Percentiles rank a stretch among this genome's conserved stretches.
phyloP scores from a whole-genome alignment of 1,284 basidiomycete species.

The Pascua sp. region DNA sequence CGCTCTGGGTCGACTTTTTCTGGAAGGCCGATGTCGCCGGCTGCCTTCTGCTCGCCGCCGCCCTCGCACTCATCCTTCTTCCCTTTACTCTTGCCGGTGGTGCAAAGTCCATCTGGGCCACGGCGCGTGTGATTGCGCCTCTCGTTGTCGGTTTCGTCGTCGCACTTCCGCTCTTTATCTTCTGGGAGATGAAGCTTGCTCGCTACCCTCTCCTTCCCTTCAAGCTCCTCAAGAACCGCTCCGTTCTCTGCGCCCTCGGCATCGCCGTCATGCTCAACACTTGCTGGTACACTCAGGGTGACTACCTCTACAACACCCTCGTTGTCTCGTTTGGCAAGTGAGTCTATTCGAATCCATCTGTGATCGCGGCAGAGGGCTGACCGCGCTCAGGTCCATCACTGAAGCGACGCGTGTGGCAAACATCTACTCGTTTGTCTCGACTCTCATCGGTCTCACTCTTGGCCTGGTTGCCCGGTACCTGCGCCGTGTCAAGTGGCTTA shows the following conservation, averaged over 20 bases:
- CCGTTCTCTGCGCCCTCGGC: slow-evolving; percentile 43
- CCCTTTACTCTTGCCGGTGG: slow-evolving; percentile 49
- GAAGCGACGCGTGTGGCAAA: slow-evolving; percentile 46
- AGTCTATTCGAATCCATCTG: neutral
- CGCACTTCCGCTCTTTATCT: slow-evolving; percentile 43
- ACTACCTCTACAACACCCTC: slow-evolving; percentile 48
- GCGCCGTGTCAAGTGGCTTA: slow-evolving; percentile 48
- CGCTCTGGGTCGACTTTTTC: slow-evolving; percentile 43
- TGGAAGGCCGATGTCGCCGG: slow-evolving; percentile 48
- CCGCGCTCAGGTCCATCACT: slow-evolving; percentile 21
- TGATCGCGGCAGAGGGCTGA: neutral
- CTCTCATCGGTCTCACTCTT: slow-evolving; percentile 44
- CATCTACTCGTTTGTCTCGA: slow-evolving; percentile 50
- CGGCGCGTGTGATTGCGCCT: slow-evolving; percentile 44
- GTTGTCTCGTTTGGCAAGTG: slow-evolving; percentile 48
- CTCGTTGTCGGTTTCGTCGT: slow-evolving; percentile 46
- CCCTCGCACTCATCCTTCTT: slow-evolving; percentile 34
- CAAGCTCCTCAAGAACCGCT: slow-evolving; percentile 45
- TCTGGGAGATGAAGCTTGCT: slow-evolving; percentile 47
- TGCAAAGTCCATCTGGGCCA: slow-evolving; percentile 31
- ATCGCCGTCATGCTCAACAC: slow-evolving; percentile 50
- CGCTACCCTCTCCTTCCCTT: slow-evolving; percentile 48
- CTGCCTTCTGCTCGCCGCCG: slow-evolving; percentile 32
- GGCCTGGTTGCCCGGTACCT: slow-evolving; percentile 45
- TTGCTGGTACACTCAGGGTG: slow-evolving; percentile 46